Conservation (phyloP, 2,329 filamentous ascomycete species). For the Hypomyces rosellus region DNA sequence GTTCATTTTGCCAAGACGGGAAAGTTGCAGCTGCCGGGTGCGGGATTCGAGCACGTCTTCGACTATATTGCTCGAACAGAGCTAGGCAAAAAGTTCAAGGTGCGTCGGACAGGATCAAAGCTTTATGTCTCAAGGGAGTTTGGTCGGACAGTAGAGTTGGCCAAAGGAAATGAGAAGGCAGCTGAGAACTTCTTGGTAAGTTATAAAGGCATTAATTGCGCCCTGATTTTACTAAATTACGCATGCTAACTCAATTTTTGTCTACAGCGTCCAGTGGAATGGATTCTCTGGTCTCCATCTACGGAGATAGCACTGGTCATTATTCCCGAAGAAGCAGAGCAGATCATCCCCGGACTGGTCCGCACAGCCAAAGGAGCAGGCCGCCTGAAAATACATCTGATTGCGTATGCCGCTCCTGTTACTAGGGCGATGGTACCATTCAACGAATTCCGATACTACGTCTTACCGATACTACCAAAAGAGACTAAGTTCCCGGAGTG, state of each 20-base stretch:
- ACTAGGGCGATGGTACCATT: constrained; percentile 56
- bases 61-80: constrained; percentile 30
- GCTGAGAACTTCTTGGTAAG: constrained; percentile 11
- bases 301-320: constrained; percentile 48
- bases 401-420: constrained; percentile 54
- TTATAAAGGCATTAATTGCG: background rate
- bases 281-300: constrained; percentile 51
- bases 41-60: constrained; percentile 28
- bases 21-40: constrained; percentile 3
- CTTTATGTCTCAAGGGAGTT: constrained; percentile 31
- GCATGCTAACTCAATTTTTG: background rate
- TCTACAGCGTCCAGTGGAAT: constrained; percentile 45
- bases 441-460: constrained; percentile 46
- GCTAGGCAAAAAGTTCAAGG: constrained; percentile 27
- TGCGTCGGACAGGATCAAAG: constrained; percentile 7
- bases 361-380: background rate
- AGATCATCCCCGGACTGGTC: constrained; percentile 40
- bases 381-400: constrained; percentile 33
- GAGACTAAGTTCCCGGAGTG: constrained; percentile 40
- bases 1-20: constrained; percentile 40
- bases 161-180: background rate
- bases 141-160: constrained; percentile 7
- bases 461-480: constrained; percentile 40
- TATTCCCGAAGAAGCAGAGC: constrained; percentile 57
- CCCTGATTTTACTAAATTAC: background rate